Percentiles rank a stretch among this genome's conserved stretches.
phyloP scores from a whole-genome alignment of 495 filamentous ascomycete species.

The Lepraria neglecta region DNA sequence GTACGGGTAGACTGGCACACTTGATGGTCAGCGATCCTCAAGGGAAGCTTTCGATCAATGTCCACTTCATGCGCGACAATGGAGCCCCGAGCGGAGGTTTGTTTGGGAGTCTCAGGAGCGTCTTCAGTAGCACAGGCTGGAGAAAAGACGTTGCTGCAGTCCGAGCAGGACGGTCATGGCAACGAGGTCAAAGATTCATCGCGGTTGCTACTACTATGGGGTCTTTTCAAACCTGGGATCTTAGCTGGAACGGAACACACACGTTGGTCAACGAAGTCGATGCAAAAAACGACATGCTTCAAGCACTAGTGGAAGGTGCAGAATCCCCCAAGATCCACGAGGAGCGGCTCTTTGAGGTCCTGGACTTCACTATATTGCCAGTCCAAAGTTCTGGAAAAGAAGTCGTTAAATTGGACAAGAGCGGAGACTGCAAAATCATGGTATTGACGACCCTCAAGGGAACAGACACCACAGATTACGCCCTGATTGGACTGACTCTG shows the following conservation, averaged over 20 bases:
- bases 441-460: conserved; percentile 31
- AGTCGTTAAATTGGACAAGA: conserved; percentile 23
- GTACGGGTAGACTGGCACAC: conserved; percentile 77
- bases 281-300: conserved; percentile 38
- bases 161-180: conserved; percentile 56
- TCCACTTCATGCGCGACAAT: conserved; percentile 62
- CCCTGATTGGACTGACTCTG: conserved; percentile 43
- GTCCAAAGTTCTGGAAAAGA: conserved; percentile 27
- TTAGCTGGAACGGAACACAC: conserved; percentile 72
- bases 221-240: conserved; percentile 73
- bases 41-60: conserved; percentile 70
- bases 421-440: conserved; percentile 28
- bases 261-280: conserved; percentile 48
- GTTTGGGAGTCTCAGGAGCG: conserved; percentile 69
- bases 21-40: conserved; percentile 76
- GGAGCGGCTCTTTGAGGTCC: conserved; percentile 31
- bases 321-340: conserved; percentile 16
- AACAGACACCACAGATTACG: conserved; percentile 37
- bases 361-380: conserved; percentile 42
- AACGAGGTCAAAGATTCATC: conserved; percentile 78
- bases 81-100: conserved; percentile 49
- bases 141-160: conserved; percentile 74
- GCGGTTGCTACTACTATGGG: conserved; percentile 69
- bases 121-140: conserved; percentile 55
- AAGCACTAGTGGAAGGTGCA: conserved; percentile 22